Conservation (phyloP, 352 stramenopile species). For the Globisporangium camurandrum region DNA sequence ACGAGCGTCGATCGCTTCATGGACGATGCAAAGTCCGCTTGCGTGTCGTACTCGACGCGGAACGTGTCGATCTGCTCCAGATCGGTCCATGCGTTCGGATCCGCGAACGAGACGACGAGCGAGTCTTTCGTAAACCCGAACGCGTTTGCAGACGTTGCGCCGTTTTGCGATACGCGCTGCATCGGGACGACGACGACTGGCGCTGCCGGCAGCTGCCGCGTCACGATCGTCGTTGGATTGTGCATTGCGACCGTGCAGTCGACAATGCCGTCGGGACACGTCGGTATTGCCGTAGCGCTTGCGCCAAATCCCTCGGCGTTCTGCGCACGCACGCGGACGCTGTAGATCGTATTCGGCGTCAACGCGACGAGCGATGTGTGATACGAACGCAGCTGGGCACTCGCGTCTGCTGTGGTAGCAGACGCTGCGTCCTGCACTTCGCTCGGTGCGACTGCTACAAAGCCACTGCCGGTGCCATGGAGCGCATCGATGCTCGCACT, state of each 20-base stretch:
- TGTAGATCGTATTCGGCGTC: conserved; percentile 55
- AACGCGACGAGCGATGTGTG: conserved; percentile 23
- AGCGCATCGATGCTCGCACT: conserved; percentile 32
- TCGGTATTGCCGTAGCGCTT: conserved; percentile 56
- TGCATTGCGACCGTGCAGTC: conserved; percentile 47
- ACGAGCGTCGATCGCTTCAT: conserved; percentile 30
- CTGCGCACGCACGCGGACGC: conserved; percentile 70
- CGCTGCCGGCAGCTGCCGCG: conserved; percentile 44
- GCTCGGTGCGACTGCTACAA: conserved; percentile 18
- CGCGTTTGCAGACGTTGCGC: conserved; percentile 27
- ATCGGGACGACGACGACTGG: conserved; percentile 39
- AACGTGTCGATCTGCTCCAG: conserved; percentile 82
- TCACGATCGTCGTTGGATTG: conserved; percentile 25
- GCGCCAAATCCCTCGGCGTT: conserved; percentile 81
- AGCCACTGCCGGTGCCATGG: conserved; percentile 40
- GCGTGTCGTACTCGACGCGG: conserved; percentile 87
- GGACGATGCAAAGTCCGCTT: conserved; percentile 46
- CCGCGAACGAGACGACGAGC: conserved; percentile 48
- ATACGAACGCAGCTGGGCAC: conserved; percentile 14
- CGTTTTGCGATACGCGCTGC: conserved; percentile 27
- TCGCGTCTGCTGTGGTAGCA: conserved; percentile 1
- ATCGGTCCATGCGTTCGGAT: conserved; percentile 64
- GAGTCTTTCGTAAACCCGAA: conserved; percentile 60
- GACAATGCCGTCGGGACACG: conserved; percentile 84
- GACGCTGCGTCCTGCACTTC: conserved; percentile 7